Percentiles rank a stretch among this genome's conserved stretches.
Evolutionary conservation across 2,329 filamentous ascomycete species (phyloP).

Genomic region (Penicillium occitanis): DNA sequence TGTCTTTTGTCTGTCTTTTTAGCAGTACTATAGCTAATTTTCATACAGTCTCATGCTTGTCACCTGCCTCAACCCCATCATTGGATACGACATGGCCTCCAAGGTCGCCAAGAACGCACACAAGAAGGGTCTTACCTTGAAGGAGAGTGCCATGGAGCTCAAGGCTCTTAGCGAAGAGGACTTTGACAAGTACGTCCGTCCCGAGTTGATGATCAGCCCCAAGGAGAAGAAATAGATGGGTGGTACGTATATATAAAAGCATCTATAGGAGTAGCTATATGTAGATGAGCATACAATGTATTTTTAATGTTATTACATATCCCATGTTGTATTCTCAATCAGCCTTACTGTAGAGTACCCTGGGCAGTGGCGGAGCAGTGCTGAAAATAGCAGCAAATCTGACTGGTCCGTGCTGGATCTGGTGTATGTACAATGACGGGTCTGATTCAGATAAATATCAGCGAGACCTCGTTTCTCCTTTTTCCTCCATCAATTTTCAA

Average conservation of each 20-base stretch:
- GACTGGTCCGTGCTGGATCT: slow-evolving; percentile 5
- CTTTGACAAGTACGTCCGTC: slow-evolving; percentile 85
- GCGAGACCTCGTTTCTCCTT: background rate
- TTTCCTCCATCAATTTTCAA: background rate
- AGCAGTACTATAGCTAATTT: background rate
- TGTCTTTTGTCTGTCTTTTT: slow-evolving; percentile 35
- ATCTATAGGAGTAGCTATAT: background rate
- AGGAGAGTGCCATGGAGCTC: slow-evolving; percentile 90
- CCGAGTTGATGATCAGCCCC: slow-evolving; percentile 92
- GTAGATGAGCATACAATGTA: slow-evolving; percentile 12
- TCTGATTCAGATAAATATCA: background rate
- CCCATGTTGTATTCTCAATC: background rate
- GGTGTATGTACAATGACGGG: background rate
- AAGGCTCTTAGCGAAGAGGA: slow-evolving; percentile 84
- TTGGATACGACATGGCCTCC: slow-evolving; percentile 95
- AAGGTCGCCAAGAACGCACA: slow-evolving; percentile 98
- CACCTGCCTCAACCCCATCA: slow-evolving; percentile 95
- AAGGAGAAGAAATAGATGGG: slow-evolving; percentile 60
- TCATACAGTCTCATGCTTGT: slow-evolving; percentile 83
- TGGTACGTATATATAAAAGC: slow-evolving; percentile 4
- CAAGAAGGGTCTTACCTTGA: slow-evolving; percentile 94
- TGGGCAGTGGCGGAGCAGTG: slow-evolving; percentile 5
- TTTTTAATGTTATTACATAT: slow-evolving; percentile 9
- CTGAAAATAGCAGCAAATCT: slow-evolving; percentile 3
- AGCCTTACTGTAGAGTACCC: background rate